A percentile compares a stretch with the other conserved stretches of the same genome.
Conservation (phyloP, 176 grass and related monocot species). For the Hsuehochloa calcarea region DNA sequence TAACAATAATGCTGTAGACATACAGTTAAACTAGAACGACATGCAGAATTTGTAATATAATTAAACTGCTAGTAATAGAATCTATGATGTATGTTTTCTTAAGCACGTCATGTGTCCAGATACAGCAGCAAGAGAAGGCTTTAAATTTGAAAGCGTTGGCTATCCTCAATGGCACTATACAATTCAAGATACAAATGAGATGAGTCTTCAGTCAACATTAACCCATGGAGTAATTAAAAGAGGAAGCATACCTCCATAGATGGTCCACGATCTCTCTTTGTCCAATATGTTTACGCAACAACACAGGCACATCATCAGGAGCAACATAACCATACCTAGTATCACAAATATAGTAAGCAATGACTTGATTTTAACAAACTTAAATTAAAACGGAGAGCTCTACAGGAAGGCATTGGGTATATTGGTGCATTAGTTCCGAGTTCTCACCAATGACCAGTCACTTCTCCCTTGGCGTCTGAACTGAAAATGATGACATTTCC, state of each 20-base stretch:
- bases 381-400: neutral
- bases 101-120: neutral
- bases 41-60: neutral
- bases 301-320: slow-evolving; percentile 83
- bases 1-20: neutral
- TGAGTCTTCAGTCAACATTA: neutral
- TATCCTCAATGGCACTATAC: neutral
- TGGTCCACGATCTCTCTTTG: slow-evolving; percentile 76
- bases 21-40: slow-evolving; percentile 15
- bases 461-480: slow-evolving; percentile 50
- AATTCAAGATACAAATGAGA: slow-evolving; percentile 1
- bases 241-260: slow-evolving; percentile 75
- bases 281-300: slow-evolving; percentile 75
- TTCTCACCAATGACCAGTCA: slow-evolving; percentile 92
- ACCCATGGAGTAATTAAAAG: slow-evolving; percentile 12
- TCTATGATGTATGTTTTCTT: neutral
- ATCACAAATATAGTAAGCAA: slow-evolving; percentile 44
- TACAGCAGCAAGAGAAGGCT: slow-evolving; percentile 10
- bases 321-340: slow-evolving; percentile 96
- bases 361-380: neutral
- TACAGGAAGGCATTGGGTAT: neutral
- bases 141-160: neutral
- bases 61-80: neutral
- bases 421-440: neutral
- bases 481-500: slow-evolving; percentile 95